These are phyloP conservation scores for Helotiales sp. DNA, from an alignment of 2,329 filamentous ascomycete species.

Conservation along the genomic window DNA sequence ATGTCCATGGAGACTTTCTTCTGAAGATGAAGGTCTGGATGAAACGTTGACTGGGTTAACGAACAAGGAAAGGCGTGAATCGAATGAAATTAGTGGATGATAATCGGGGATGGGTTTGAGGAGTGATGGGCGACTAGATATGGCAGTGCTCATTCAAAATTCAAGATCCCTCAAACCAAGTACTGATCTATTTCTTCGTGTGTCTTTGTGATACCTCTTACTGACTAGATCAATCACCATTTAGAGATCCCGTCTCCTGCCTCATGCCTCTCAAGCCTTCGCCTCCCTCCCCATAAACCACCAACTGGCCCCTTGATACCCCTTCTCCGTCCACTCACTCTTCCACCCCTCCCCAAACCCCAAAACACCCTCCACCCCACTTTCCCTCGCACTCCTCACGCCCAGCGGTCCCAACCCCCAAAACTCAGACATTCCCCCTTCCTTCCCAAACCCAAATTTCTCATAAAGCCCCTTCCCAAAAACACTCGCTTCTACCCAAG, in stretches of 20 bases:
- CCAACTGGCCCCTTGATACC: constrained; percentile 3
- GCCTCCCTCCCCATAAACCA: constrained; percentile 21
- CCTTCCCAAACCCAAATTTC: constrained; percentile 35
- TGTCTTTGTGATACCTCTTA: neutral
- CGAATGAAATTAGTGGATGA: constrained; percentile 12
- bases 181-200: neutral
- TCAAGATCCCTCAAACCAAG: constrained; percentile 26
- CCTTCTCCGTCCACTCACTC: constrained; percentile 35
- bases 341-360: constrained; percentile 30
- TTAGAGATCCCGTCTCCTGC: neutral
- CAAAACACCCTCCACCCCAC: constrained; percentile 9
- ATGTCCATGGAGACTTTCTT: neutral
- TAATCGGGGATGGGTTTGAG: constrained; percentile 26
- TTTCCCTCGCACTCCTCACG: neutral
- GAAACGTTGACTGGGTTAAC: constrained; percentile 10
- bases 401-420: neutral
- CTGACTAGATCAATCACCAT: too few relatives aligned
- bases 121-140: constrained; percentile 27
- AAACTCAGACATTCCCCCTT: constrained; percentile 24
- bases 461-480: constrained; percentile 33
- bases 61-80: constrained; percentile 13
- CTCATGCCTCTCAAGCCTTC: neutral
- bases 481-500: constrained; percentile 37
- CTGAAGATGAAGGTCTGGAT: neutral
- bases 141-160: constrained; percentile 24